These are phyloP conservation scores for Penicillium cinerascens DNA, from an alignment of 495 filamentous ascomycete genomes.

Conservation along the genomic window DNA sequence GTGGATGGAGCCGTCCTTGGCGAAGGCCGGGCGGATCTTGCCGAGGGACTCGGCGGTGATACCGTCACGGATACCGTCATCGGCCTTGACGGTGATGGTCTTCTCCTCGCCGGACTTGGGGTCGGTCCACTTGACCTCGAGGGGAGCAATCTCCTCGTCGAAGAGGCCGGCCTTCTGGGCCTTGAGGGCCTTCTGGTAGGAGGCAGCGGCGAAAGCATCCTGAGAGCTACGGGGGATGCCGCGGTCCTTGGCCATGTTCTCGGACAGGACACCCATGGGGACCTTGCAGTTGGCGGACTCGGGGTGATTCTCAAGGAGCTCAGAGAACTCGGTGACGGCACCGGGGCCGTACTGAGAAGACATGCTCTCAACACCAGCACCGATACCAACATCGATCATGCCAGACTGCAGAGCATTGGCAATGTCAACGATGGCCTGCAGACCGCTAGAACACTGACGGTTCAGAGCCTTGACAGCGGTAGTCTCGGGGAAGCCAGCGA, in stretches of 20 bases:
- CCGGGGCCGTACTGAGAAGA: conserved; percentile 82
- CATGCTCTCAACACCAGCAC: conserved; percentile 98
- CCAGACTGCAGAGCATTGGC: conserved; percentile 83
- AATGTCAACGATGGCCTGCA: conserved; percentile 89
- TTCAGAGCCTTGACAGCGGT: conserved; percentile 83
- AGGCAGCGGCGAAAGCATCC: conserved; percentile 84
- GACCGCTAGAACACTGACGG: conserved; percentile 84
- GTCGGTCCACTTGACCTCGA: conserved; percentile 80
- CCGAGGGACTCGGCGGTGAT: conserved; percentile 80
- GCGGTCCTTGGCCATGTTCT: conserved; percentile 89
- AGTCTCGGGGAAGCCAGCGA: conserved; percentile 84
- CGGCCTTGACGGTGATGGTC: conserved; percentile 75
- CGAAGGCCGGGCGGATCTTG: conserved; percentile 90
- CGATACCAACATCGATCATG: conserved; percentile 95
- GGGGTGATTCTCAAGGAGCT: conserved; percentile 77
- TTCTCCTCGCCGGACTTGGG: conserved; percentile 87
- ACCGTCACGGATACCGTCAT: conserved; percentile 83
- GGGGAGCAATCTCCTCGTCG: conserved; percentile 84
- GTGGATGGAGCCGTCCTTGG: conserved; percentile 89
- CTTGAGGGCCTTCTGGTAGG: conserved; percentile 82
- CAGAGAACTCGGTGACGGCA: conserved; percentile 91
- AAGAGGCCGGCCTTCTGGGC: conserved; percentile 90
- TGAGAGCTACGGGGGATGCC: conserved; percentile 68
- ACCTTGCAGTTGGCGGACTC: conserved; percentile 96
- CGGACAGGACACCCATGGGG: conserved; percentile 91